A percentile compares a stretch with the other conserved stretches of the same genome.
Conservation (phyloP, 2,329 filamentous ascomycete genomes). For the Verticillium tricorpus region DNA sequence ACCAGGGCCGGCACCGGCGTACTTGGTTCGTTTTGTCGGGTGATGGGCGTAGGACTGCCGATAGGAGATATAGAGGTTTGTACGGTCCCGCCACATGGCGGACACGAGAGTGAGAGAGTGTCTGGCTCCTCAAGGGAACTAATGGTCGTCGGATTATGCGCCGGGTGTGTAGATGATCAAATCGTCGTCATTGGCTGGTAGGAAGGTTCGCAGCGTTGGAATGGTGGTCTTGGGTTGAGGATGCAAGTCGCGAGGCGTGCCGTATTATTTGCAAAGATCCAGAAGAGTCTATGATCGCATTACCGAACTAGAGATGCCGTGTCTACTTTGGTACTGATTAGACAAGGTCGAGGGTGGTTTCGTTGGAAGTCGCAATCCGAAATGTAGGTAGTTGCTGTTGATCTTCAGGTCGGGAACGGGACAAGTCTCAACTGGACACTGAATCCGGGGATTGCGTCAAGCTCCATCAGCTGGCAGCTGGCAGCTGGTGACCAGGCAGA, state of each 20-base stretch:
- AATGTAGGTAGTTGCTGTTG: neutral
- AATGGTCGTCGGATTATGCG: neutral
- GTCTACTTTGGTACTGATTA: neutral
- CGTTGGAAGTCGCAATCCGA: neutral
- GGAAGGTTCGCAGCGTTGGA: neutral
- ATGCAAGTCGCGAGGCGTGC: neutral
- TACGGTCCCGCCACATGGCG: slow-evolving; percentile 98
- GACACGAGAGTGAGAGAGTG: slow-evolving; percentile 33
- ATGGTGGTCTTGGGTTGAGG: neutral
- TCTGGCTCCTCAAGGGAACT: neutral
- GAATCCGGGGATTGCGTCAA: neutral
- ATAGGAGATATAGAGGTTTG: slow-evolving; percentile 99
- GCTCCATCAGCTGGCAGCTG: neutral
- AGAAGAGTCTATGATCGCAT: neutral
- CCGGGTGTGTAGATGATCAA: neutral
- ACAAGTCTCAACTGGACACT: neutral
- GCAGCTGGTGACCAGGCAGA: neutral
- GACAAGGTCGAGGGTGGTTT: neutral
- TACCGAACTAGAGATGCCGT: neutral
- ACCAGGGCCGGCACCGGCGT: slow-evolving; percentile 44
- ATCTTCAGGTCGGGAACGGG: neutral
- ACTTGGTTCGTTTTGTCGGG: slow-evolving; percentile 77
- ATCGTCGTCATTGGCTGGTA: neutral
- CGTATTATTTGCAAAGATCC: neutral
- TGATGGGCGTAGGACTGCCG: slow-evolving; percentile 97